Evolutionary conservation across 2,329 filamentous ascomycete species (phyloP).

Genomic region (Scedosporium aurantiacum): DNA sequence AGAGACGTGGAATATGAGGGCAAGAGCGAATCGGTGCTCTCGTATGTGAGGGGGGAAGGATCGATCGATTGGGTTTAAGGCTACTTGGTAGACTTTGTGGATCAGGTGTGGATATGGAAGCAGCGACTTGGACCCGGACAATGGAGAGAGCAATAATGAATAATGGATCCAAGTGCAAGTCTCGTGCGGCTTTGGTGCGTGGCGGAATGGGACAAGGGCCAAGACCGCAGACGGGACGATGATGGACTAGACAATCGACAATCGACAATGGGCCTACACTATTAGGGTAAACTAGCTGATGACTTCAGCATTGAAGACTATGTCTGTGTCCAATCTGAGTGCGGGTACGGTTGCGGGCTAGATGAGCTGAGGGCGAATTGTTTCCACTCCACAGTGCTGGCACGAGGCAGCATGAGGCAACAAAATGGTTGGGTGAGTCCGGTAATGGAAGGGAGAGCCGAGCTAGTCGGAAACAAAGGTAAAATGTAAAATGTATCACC

Average conservation of each 20-base stretch:
- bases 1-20: background rate
- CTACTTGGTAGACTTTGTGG: background rate
- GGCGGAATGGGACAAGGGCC: background rate
- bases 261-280: too few relatives aligned
- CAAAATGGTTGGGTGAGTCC: background rate
- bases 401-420: background rate
- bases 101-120: background rate
- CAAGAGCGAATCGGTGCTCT: background rate
- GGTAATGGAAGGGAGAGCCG: background rate
- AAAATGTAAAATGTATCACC: background rate
- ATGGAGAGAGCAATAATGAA: too few relatives aligned
- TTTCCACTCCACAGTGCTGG: background rate
- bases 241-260: too few relatives aligned
- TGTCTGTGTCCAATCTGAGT: background rate
- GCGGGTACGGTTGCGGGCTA: background rate
- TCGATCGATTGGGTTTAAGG: background rate
- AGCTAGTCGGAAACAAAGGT: background rate
- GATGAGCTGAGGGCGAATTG: background rate
- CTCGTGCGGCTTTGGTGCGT: background rate
- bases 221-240: too few relatives aligned
- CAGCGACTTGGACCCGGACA: background rate
- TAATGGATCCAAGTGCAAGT: background rate
- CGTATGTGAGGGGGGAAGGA: background rate
- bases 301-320: background rate
- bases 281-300: background rate